phyloP scores from a whole-genome alignment of 2,329 filamentous ascomycete species.

The Colletotrichum sidae region DNA sequence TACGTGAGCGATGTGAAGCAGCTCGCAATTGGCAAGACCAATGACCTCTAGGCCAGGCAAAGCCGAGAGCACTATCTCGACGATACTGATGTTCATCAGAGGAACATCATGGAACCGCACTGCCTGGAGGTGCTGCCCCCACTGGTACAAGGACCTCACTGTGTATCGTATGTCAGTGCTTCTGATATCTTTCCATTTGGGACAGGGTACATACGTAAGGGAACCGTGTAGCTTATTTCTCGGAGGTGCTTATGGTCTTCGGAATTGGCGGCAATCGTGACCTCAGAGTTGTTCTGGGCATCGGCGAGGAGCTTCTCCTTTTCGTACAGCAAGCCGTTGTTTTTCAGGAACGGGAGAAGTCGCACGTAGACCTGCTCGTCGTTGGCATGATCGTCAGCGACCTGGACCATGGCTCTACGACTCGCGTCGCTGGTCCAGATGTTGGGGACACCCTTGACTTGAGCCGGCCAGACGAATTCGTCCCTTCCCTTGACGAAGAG shows the following conservation, averaged over 20 bases:
- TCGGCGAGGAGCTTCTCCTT: conserved; percentile 1
- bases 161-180: conserved; percentile 1
- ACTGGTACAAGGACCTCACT: conserved; percentile 27
- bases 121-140: conserved; percentile 38
- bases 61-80: conserved; percentile 38
- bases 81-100: conserved; percentile 38
- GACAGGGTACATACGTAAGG: conserved; percentile 11
- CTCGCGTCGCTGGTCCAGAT: conserved; percentile 4
- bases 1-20: conserved; percentile 43
- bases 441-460: conserved; percentile 3
- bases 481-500: conserved; percentile 21
- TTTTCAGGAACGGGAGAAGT: neutral
- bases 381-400: neutral
- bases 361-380: neutral
- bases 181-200: neutral
- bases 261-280: neutral
- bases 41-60: conserved; percentile 41
- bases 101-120: conserved; percentile 43
- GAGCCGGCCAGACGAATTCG: too few species aligned
- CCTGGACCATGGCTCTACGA: neutral
- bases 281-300: neutral
- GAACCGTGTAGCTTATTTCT: conserved; percentile 16
- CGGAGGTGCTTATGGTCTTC: neutral
- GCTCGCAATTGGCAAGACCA: conserved; percentile 44
- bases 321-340: neutral